These are phyloP conservation scores for Abrus precatorius DNA, from an alignment of 306 rosid genomes.

Conservation along the genomic window DNA sequence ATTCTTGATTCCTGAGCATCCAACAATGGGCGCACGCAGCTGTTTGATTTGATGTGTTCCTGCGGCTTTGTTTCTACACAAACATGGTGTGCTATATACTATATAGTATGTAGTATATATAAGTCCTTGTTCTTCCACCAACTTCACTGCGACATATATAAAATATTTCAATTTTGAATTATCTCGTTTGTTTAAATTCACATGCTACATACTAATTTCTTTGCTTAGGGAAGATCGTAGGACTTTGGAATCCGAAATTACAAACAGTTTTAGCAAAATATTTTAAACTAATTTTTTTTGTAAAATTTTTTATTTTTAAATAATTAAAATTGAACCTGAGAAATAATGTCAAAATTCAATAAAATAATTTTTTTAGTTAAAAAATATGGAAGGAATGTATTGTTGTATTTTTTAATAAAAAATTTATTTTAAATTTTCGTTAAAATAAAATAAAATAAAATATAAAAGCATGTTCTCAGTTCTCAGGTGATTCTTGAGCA, in stretches of 20 bases:
- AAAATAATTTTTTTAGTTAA: too few relatives aligned
- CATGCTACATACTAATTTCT: too few relatives aligned
- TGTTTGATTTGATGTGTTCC: slow-evolving; percentile 33
- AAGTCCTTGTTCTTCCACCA: background rate
- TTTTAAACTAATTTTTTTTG: background rate
- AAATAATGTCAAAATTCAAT: too few relatives aligned
- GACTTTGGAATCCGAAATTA: background rate
- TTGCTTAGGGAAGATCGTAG: background rate
- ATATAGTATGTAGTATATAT: too few relatives aligned
- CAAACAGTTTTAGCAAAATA: background rate
- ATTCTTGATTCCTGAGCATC: background rate
- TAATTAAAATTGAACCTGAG: too few relatives aligned
- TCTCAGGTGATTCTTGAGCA: slow-evolving; percentile 7
- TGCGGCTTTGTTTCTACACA: background rate
- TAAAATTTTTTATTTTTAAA: background rate
- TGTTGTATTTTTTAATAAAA: too few relatives aligned
- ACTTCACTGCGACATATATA: background rate
- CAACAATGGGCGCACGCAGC: slow-evolving; percentile 45
- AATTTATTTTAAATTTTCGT: too few relatives aligned
- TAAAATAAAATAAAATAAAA: too few relatives aligned
- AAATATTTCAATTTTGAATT: background rate
- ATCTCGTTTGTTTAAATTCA: background rate
- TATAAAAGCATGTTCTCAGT: too few relatives aligned
- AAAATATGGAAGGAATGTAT: too few relatives aligned
- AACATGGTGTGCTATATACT: background rate